Evolutionary conservation across 2,329 filamentous ascomycete genomes (phyloP).

Genomic region (Orbilia ellipsospora): DNA sequence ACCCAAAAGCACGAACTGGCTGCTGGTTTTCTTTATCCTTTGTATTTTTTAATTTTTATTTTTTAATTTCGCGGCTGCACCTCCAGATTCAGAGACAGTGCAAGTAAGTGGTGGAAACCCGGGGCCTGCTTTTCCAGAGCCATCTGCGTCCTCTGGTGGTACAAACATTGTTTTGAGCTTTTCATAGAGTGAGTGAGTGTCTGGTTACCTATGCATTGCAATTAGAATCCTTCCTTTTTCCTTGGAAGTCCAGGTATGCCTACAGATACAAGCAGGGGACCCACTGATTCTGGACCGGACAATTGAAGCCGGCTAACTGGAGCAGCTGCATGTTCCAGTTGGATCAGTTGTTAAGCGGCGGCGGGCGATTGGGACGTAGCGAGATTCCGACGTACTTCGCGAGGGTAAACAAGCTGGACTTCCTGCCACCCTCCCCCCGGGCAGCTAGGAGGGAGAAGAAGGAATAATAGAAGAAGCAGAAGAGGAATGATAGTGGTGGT

Average conservation of each 20-base stretch:
- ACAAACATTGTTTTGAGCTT: too few relatives aligned
- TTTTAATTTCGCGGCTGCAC: too few relatives aligned
- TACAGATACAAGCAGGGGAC: background rate
- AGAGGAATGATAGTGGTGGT: too few relatives aligned
- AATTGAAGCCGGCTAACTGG: conserved; percentile 19
- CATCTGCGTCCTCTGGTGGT: too few relatives aligned
- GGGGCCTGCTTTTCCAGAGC: too few relatives aligned
- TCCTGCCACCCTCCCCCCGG: conserved; percentile 18
- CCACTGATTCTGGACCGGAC: conserved; percentile 6
- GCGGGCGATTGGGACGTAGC: conserved; percentile 51
- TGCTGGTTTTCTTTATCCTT: background rate
- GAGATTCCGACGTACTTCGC: conserved; percentile 49
- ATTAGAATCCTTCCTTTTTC: too few relatives aligned
- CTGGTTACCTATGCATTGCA: too few relatives aligned
- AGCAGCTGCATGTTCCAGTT: background rate
- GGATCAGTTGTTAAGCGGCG: conserved; percentile 35
- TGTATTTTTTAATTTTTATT: background rate
- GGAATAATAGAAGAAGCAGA: too few relatives aligned
- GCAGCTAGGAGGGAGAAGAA: background rate
- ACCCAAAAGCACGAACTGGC: conserved; percentile 33
- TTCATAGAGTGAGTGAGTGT: too few relatives aligned
- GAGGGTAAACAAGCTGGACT: background rate
- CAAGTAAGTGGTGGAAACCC: too few relatives aligned
- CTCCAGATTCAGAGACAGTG: too few relatives aligned
- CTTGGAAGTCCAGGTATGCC: too few relatives aligned